Evolutionary conservation across 768 basidiomycete genomes (phyloP), one percentile per base, ranked within the genome.

Genomic region (Gelatoporia subvermispora): DNA sequence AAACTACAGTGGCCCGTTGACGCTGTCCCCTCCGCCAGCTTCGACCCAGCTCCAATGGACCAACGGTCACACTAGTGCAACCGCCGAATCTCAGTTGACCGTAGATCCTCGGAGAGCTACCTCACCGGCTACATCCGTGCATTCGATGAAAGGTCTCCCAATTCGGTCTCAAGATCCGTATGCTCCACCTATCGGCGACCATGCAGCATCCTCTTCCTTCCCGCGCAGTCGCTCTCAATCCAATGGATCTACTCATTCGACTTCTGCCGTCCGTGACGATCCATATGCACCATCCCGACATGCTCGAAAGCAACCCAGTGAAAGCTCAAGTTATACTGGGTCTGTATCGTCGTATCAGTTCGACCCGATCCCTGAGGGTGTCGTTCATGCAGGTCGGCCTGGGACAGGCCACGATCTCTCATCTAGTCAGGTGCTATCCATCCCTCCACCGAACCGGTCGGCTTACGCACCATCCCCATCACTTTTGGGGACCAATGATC

Each of bases 381-480:
- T 10, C 22, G 35, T 50, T n/a, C 50, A 54, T 24, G 39, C 24
- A 15, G 2, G 40, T 13, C 40, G 17, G n/a, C 15, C 40, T 11
- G 16, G 42, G 4, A 25, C 52, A 20, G 40, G 52, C 34, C 38
- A 45, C 51, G 31, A 49, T 45, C 24, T 52, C 20, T 10, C 45
- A 2, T 15, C 50, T 16, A 37, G 48, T 10, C 65, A 56, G 41
- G 54, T 61, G 3, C 31, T 65, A 36, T 52, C 61, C 8, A 36
- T 62, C 10, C 56, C 68, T 36, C 56, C 62, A 40, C 63, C 73
- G 9, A 67, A 71, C 13, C 76, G 76, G 40, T 68, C 73, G 3
- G 76, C 79, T 13, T 93, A 93, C 64, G 88, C 88, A 1, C 90
- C 90, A 16, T 93, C 90, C 0, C 87, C 91, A 0, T 90, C 91